These are phyloP conservation scores for Schwanniomyces polymorphus DNA, from an alignment of 805 yeast species.

Conservation along the genomic window DNA sequence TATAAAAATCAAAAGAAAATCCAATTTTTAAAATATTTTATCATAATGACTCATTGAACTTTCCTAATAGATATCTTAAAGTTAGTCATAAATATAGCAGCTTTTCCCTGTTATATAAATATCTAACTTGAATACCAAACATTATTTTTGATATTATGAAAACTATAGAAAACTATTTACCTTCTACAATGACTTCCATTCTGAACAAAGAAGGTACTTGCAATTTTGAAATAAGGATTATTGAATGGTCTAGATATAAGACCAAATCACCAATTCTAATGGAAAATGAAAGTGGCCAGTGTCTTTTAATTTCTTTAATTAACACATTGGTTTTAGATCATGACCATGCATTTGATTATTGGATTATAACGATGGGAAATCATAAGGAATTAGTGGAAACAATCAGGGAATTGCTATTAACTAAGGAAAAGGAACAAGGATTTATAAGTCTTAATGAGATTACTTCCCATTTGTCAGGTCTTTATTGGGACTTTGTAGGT, in stretches of 20 bases:
- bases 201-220: background rate
- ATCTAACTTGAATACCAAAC: no score
- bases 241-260: slow-evolving; percentile 37
- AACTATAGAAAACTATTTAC: no score
- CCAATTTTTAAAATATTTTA: no score
- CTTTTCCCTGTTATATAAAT: no score
- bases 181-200: background rate
- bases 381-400: slow-evolving; percentile 11
- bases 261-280: slow-evolving; percentile 56
- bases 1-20: background rate
- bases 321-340: slow-evolving; percentile 63
- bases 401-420: slow-evolving; percentile 15
- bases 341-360: slow-evolving; percentile 23
- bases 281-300: slow-evolving; percentile 85
- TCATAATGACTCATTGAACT: no score
- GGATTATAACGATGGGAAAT: background rate
- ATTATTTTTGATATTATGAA: no score
- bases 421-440: slow-evolving; percentile 9
- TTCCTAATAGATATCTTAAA: no score
- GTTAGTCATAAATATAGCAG: no score
- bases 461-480: slow-evolving; percentile 50
- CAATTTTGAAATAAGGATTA: slow-evolving; percentile 19
- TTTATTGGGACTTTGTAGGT: slow-evolving; percentile 27
- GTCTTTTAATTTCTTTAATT: slow-evolving; percentile 77
- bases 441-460: slow-evolving; percentile 34